Evolutionary conservation across 306 rosid genomes (phyloP), one percentile per base, ranked within the genome.

Genomic region (Gastrolobium bilobum): DNA sequence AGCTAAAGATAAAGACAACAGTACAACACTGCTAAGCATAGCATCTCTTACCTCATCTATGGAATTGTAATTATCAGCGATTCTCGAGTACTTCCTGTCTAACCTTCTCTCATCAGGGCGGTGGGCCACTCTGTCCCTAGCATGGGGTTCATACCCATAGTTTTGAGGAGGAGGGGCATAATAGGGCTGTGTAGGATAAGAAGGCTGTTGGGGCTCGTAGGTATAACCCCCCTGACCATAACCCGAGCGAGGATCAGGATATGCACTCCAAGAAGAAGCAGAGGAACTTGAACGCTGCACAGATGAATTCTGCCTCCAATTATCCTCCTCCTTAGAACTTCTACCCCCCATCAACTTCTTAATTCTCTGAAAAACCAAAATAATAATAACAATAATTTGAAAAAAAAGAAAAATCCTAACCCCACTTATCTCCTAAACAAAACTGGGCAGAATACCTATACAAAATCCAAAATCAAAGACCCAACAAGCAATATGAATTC

Each of bases 41-140:
- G 74, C 66, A 51, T 83, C 74, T 63, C 76, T 75, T 76, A 92
- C 98, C 95, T 91, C 85, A 8, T 88, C 93, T 59, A 93, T 79
- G 69, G 99, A 95, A 57, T 68, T 70, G 87, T 86, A 95, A 68
- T 84, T 75, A 80, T 95, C 98, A 3, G 91, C 89, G 37, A 95
- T 93, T 84, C 94, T 95, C 0, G 96, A 92, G 82, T 90, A 95
- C 78, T 86, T 88, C 82, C 94, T 85, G 5, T 95, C 99, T 47
- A 95, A 63, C 70, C 57, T 84, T 61, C 14, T 86, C 46, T 82
- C 59, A 66, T 70, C 73, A 5, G 72, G 70, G 2, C 29, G 72
- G 58, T 34, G 47, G 52, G 84, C 51, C 11, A 69, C 79, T 64
- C 84, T 51, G 29, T 52, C 59, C 11, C 79, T 75, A 70, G 46